Base-by-base conservation (phyloP, 352 stramenopile genomes). In the Phytophthora pseudosyringae region DNA sequence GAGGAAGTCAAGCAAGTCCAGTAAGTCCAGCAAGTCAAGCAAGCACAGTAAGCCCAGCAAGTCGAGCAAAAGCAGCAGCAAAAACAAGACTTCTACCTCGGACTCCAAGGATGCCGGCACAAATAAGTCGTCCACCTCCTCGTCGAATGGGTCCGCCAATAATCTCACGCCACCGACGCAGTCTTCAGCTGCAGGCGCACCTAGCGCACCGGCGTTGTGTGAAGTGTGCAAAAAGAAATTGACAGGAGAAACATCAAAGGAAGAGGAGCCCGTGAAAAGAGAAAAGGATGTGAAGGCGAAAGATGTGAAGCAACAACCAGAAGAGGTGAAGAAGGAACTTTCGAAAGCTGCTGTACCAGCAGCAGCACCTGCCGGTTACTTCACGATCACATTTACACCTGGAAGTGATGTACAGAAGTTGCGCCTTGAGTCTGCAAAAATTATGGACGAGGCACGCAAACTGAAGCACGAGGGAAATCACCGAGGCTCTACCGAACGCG, bases 381-480 rank as follows among this genome's bases (percentile, higher is more conserved):
- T 93, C 45, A 73, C 75, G 10, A 75, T 93, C 32, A 72, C 74
- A 40, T 73, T 76, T 45, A 67, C 43, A 38, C 54, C 67, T 3
- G 69, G 58, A 31, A 73, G 54, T 51, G 86, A 94, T 55, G 70
- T 87, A 55, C 57, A 71, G 25, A 86, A 84, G 16, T 53, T 94
- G 51, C 76, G 75, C 13, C 59, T 64, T 16, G 76, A 89, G 26
- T 85, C 75, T 12, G 66, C 54, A 6, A 76, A 76, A 54, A 56
- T 94, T 13, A 88, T 88, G 56, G 75, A 90, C 4, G 77, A 93
- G 58, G 86, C 86, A 36, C 70, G 83, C 32, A 78, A 73, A 54
- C 72, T 96, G 3, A 96, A 96, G 57, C 88, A 96, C 62, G 83
- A 93, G 62, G 88, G 88, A 25, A 92, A 96, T 46, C 77, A 72